A percentile compares a stretch with the other conserved stretches of the same genome.
Evolutionary conservation across 129 eudicot genomes (phyloP).

Genomic region (Ambrosia artemisiifolia): DNA sequence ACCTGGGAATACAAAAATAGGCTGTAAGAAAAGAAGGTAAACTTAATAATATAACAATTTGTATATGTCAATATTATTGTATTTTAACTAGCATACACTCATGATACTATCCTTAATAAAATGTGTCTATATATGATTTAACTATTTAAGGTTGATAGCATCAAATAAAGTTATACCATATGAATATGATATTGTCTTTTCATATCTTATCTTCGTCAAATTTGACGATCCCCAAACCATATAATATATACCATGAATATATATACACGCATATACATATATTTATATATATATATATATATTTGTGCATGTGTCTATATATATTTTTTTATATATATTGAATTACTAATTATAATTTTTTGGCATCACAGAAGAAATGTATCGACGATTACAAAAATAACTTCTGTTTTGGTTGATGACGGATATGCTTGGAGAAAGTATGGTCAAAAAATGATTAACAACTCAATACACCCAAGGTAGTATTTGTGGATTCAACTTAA

Average conservation of each 20-base stretch:
- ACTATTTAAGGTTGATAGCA: background rate
- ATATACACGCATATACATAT: too few relatives aligned
- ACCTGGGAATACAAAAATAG: slow-evolving; percentile 31
- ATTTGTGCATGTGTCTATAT: background rate
- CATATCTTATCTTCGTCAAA: background rate
- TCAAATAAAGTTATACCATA: background rate
- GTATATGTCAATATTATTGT: too few relatives aligned
- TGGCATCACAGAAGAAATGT: slow-evolving; percentile 40
- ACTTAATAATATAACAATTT: background rate
- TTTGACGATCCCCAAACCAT: background rate
- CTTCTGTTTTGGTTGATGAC: slow-evolving; percentile 41
- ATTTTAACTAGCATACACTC: background rate
- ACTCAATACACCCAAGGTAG: slow-evolving; percentile 54
- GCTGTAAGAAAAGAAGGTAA: slow-evolving; percentile 67
- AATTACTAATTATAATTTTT: background rate
- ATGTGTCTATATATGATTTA: background rate
- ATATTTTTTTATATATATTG: background rate
- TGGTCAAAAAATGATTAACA: slow-evolving; percentile 63
- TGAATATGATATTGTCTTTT: background rate
- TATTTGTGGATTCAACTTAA: background rate
- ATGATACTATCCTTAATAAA: background rate
- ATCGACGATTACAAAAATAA: slow-evolving; percentile 12
- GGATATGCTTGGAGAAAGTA: slow-evolving; percentile 83
- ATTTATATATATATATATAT: background rate
- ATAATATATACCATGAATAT: too few relatives aligned